These are phyloP conservation scores for Apiotrichum akiyoshidainum DNA, from an alignment of 1,284 basidiomycete species.

Conservation along the genomic window DNA sequence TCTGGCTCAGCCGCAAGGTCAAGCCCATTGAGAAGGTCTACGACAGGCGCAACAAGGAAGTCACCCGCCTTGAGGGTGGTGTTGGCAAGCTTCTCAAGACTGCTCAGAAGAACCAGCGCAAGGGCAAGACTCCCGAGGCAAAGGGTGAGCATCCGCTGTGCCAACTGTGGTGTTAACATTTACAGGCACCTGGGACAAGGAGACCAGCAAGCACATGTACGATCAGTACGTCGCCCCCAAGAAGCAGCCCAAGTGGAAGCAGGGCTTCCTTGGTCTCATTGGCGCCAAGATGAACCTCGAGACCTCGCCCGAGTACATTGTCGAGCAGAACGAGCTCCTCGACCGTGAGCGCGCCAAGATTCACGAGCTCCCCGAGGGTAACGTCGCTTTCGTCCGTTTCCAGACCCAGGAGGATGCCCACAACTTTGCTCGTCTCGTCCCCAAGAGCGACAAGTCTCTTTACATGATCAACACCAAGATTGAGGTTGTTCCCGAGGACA, in stretches of 20 bases:
- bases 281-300: conserved; percentile 57
- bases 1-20: conserved; percentile 86
- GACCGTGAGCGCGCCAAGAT: conserved; percentile 57
- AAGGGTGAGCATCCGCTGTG: conserved; percentile 31
- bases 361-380: conserved; percentile 49
- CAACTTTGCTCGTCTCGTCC: conserved; percentile 61
- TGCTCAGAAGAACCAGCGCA: conserved; percentile 62
- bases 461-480: conserved; percentile 58
- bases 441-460: conserved; percentile 49
- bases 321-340: conserved; percentile 53
- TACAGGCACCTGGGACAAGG: conserved; percentile 15
- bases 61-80: conserved; percentile 76
- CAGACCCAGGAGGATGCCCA: conserved; percentile 63
- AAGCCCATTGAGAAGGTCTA: conserved; percentile 79
- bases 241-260: conserved; percentile 59
- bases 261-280: conserved; percentile 55
- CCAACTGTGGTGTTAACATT: too few relatives aligned
- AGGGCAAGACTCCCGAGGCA: conserved; percentile 49
- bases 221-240: conserved; percentile 50
- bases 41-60: conserved; percentile 70
- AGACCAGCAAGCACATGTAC: conserved; percentile 44
- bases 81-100: conserved; percentile 71
- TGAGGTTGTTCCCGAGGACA: conserved; percentile 71
- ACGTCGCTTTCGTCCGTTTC: conserved; percentile 83
- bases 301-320: conserved; percentile 55